These are phyloP conservation scores for Daedalea quercina DNA, from an alignment of 768 basidiomycete genomes.

Conservation along the genomic window DNA sequence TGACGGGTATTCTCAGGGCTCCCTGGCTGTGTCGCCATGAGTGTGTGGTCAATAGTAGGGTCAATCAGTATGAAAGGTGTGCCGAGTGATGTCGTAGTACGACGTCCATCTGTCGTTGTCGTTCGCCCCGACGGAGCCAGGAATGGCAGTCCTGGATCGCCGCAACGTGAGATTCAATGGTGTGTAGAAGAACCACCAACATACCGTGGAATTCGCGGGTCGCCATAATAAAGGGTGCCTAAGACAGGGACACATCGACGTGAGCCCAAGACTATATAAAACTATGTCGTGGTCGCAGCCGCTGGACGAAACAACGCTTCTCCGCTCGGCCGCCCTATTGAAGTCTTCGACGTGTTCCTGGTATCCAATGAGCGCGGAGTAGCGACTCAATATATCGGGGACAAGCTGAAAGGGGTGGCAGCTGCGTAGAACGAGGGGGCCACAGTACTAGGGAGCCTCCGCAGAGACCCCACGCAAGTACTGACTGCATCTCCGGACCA, in stretches of 20 bases:
- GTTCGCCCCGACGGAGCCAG: background rate
- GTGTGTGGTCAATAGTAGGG: background rate
- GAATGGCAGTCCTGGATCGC: conserved; percentile 1
- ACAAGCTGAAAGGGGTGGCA: too few relatives aligned
- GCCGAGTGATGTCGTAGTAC: background rate
- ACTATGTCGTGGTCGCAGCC: background rate
- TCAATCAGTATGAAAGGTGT: background rate
- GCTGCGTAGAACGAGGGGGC: too few relatives aligned
- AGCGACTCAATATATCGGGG: too few relatives aligned
- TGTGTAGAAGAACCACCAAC: background rate
- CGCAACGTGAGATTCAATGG: background rate
- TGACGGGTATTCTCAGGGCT: background rate
- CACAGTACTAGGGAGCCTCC: too few relatives aligned
- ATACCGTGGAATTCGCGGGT: background rate
- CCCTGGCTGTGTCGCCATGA: background rate
- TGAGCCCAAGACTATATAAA: background rate
- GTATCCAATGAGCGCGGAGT: too few relatives aligned
- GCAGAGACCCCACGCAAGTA: too few relatives aligned
- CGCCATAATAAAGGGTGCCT: background rate
- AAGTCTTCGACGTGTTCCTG: too few relatives aligned
- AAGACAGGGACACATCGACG: background rate
- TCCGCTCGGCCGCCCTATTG: background rate
- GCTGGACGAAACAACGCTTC: background rate
- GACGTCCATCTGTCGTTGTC: conserved; percentile 5
- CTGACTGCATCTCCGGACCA: too few relatives aligned